Percentiles rank a stretch among this genome's conserved stretches.
Evolutionary conservation across 2,329 filamentous ascomycete species (phyloP).

Genomic region (Cadophora malorum): DNA sequence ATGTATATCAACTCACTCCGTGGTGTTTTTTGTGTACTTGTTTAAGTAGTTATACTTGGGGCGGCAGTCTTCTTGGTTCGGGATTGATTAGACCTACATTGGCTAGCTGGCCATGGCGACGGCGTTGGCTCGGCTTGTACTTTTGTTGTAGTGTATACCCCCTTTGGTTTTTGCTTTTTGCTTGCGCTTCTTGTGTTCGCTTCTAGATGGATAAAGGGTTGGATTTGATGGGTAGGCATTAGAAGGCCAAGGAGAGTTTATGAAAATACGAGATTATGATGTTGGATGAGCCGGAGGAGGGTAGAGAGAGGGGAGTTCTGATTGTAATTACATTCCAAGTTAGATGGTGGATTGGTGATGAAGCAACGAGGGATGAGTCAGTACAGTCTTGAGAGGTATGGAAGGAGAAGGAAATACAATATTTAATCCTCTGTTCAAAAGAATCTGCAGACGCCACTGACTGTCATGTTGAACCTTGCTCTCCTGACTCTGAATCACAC

Average conservation of each 20-base stretch:
- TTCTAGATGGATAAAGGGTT: conserved; percentile 5
- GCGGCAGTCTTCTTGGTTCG: background rate
- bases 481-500: background rate
- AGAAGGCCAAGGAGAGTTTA: background rate
- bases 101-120: background rate
- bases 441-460: too few relatives aligned
- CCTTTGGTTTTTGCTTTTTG: conserved; percentile 8
- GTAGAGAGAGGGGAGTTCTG: background rate
- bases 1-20: background rate
- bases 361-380: background rate
- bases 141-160: conserved; percentile 14
- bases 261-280: conserved; percentile 16
- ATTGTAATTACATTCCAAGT: background rate
- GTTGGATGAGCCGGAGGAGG: background rate
- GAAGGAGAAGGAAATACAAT: conserved; percentile 2
- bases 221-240: background rate
- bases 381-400: background rate
- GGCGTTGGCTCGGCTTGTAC: conserved; percentile 4
- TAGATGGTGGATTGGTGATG: background rate
- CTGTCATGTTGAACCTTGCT: background rate
- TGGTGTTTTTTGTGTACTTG: background rate
- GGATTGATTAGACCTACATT: background rate
- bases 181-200: conserved; percentile 9
- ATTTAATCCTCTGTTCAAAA: conserved; percentile 10
- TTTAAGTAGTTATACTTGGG: background rate